A percentile compares a stretch with the other conserved stretches of the same genome.
These are phyloP conservation scores for Phylloporus sp. DNA, from an alignment of 768 basidiomycete species.

Conservation along the genomic window DNA sequence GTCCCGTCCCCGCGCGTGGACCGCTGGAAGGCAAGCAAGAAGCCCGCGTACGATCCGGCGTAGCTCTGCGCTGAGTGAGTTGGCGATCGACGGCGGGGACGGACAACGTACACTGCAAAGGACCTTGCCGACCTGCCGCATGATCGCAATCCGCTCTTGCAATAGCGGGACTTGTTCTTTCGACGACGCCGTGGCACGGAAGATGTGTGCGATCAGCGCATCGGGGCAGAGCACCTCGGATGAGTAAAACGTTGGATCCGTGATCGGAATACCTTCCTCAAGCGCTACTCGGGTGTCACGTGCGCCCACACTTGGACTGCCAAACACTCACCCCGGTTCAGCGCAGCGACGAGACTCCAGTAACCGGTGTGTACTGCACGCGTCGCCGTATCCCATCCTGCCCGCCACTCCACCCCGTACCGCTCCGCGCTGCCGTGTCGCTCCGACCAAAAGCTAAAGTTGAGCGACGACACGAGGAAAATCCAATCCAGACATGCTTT, in stretches of 20 bases:
- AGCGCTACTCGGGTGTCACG: conserved; percentile 47
- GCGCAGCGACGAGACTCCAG: conserved; percentile 79
- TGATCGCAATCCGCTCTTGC: conserved; percentile 63
- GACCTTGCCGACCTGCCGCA: conserved; percentile 74
- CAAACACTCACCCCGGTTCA: conserved; percentile 64
- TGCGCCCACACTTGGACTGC: not conserved
- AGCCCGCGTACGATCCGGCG: conserved; percentile 65
- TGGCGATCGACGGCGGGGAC: conserved; percentile 7
- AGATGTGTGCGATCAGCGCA: conserved; percentile 61
- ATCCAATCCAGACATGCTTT: conserved; percentile 75
- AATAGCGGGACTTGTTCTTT: conserved; percentile 69
- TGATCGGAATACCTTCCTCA: conserved; percentile 73
- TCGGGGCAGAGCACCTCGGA: conserved; percentile 70
- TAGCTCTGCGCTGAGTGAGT: conserved; percentile 44
- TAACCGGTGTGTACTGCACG: conserved; percentile 71
- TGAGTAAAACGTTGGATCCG: conserved; percentile 74
- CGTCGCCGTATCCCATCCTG: conserved; percentile 56
- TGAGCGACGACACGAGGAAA: conserved; percentile 80
- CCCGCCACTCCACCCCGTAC: conserved; percentile 77
- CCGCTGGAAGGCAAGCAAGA: conserved; percentile 59
- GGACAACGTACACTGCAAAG: conserved; percentile 56
- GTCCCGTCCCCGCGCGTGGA: conserved; percentile 54
- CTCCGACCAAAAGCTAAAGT: conserved; percentile 90
- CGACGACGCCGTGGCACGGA: conserved; percentile 55
- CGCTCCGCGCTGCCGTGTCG: conserved; percentile 52